These are phyloP conservation scores for Dimocarpus longan DNA, from an alignment of 345 rosid species.

Conservation along the genomic window DNA sequence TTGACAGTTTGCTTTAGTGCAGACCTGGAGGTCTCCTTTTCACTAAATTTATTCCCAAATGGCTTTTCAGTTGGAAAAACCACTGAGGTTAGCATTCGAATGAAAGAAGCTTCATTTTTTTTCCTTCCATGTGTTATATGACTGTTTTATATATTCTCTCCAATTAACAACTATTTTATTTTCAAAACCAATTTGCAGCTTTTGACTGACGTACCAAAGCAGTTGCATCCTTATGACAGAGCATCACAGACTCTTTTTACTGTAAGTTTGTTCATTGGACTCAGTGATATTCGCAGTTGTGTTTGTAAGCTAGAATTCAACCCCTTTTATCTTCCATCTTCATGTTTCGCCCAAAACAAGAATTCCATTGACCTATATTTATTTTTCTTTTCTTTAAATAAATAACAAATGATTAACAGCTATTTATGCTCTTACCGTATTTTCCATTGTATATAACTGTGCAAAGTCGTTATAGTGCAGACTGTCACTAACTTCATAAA, in stretches of 20 bases:
- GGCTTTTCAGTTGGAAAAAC: slow-evolving; percentile 34
- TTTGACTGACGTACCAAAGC: slow-evolving; percentile 16
- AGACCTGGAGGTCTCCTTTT: slow-evolving; percentile 31
- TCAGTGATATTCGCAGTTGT: neutral
- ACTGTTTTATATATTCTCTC: neutral
- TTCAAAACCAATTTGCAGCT: slow-evolving; percentile 8
- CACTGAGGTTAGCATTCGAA: slow-evolving; percentile 26
- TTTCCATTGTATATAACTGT: neutral
- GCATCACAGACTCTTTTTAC: slow-evolving; percentile 24
- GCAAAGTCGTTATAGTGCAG: neutral
- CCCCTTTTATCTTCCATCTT: too few species aligned
- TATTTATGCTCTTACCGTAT: neutral
- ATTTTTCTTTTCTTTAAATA: neutral
- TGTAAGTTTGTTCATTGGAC: slow-evolving; percentile 21
- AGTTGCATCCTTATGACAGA: slow-evolving; percentile 28
- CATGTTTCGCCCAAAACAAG: neutral
- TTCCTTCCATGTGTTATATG: neutral
- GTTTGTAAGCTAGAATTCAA: slow-evolving; percentile 1
- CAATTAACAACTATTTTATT: neutral
- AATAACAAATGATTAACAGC: neutral
- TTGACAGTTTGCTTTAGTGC: slow-evolving; percentile 13
- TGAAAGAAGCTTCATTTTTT: neutral
- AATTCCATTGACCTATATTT: neutral
- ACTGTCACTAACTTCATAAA: neutral
- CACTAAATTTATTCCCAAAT: slow-evolving; percentile 26